Evolutionary conservation across 2,329 filamentous ascomycete genomes (phyloP).

Genomic region (Aspergillus cejpii): DNA sequence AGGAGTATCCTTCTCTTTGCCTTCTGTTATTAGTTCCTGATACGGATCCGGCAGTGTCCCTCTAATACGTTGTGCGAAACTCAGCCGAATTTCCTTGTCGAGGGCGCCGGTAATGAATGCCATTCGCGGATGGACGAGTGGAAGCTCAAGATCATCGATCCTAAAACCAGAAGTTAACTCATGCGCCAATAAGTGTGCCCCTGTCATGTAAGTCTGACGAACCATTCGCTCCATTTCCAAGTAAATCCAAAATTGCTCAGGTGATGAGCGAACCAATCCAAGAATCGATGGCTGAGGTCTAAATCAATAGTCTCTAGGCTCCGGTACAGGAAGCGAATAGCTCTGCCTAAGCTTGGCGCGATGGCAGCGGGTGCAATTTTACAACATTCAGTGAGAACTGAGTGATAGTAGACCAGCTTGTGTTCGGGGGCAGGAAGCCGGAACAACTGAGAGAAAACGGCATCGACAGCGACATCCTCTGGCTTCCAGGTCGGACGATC

Average conservation of each 20-base stretch:
- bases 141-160: slow-evolving; percentile 72
- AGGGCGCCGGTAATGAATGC: slow-evolving; percentile 85
- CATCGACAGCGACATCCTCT: slow-evolving; percentile 94
- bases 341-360: slow-evolving; percentile 83
- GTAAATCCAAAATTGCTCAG: slow-evolving; percentile 98
- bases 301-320: slow-evolving; percentile 77
- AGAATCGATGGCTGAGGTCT: slow-evolving; percentile 76
- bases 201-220: slow-evolving; percentile 22
- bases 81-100: slow-evolving; percentile 94
- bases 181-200: background rate
- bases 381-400: slow-evolving; percentile 88
- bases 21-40: slow-evolving; percentile 69
- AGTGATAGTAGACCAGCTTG: slow-evolving; percentile 94
- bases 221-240: slow-evolving; percentile 99
- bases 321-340: slow-evolving; percentile 85
- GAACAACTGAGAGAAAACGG: slow-evolving; percentile 91
- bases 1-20: slow-evolving; percentile 91
- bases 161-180: slow-evolving; percentile 33
- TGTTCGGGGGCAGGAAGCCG: slow-evolving; percentile 81
- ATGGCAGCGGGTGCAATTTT: slow-evolving; percentile 96
- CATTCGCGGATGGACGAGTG: slow-evolving; percentile 76
- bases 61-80: slow-evolving; percentile 92
- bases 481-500: slow-evolving; percentile 83
- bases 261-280: slow-evolving; percentile 98
- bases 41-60: slow-evolving; percentile 84